A percentile compares a stretch with the other conserved stretches of the same genome.
phyloP scores from a whole-genome alignment of 768 basidiomycete genomes.

The Mycena crocata region DNA sequence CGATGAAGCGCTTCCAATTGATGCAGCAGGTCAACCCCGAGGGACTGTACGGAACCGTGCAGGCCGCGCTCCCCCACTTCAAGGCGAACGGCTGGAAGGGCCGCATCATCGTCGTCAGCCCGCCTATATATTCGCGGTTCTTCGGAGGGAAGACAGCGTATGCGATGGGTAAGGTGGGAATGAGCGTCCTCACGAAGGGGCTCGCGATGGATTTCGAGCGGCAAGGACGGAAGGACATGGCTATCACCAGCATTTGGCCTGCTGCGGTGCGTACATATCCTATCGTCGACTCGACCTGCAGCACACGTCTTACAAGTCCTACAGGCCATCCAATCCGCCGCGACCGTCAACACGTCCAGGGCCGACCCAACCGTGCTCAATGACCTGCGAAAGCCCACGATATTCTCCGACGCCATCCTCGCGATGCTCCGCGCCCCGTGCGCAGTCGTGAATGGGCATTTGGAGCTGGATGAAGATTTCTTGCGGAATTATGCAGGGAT shows the following conservation, averaged over 20 bases:
- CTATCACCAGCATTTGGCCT: slow-evolving; percentile 36
- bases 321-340: slow-evolving; percentile 33
- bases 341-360: slow-evolving; percentile 18
- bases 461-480: slow-evolving; percentile 32
- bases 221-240: slow-evolving; percentile 32
- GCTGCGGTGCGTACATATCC: slow-evolving; percentile 13
- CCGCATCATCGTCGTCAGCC: slow-evolving; percentile 33
- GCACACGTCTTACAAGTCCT: background rate
- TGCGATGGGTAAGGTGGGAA: slow-evolving; percentile 35
- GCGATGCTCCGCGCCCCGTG: slow-evolving; percentile 32
- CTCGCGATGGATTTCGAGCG: slow-evolving; percentile 34
- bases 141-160: slow-evolving; percentile 37
- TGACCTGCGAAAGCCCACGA: slow-evolving; percentile 29
- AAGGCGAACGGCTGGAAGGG: slow-evolving; percentile 26
- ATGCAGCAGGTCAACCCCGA: slow-evolving; percentile 35
- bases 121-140: slow-evolving; percentile 36
- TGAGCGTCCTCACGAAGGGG: slow-evolving; percentile 35
- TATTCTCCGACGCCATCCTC: slow-evolving; percentile 35
- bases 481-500: slow-evolving; percentile 26
- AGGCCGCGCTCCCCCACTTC: slow-evolving; percentile 31
- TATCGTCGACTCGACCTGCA: background rate
- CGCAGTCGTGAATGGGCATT: slow-evolving; percentile 26
- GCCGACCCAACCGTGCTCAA: slow-evolving; percentile 2
- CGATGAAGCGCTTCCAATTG: slow-evolving; percentile 32
- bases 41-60: slow-evolving; percentile 30